Evolutionary conservation across 257 asterid genomes (phyloP), one percentile per base, ranked within the genome.

Genomic region (Fraxinus quadrangulata): DNA sequence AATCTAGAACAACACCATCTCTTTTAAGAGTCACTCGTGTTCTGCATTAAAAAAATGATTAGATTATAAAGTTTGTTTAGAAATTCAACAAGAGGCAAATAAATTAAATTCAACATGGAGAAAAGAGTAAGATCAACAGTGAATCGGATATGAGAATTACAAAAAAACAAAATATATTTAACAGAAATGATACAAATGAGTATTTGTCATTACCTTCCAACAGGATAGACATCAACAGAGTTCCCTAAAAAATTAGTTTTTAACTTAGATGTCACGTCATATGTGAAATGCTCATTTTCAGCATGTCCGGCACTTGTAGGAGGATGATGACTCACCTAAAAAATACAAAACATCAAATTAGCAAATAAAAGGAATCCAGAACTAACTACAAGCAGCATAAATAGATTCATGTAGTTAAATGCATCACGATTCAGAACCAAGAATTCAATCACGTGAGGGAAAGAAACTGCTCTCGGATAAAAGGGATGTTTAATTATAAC

Each of bases 281-380:
- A 96, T 5, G 83, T 76, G 80, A 96, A 96, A 82, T 93, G 98
- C 76, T 92, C 94, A 45, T 93, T 96, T 87, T 96, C 99, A 73
- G 97, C 97, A 87, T 92, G 98, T 63, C 90, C 99, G 24, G 98
- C 98, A 87, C 98, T 89, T 94, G 89, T 96, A 73, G 99, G 99
- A 69, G 99, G 99, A 70, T 96, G 99, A 89, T 96, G 99, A 78
- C 94, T 73, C 69, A 89, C 88, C 92, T 89, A 47, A 51, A 82
- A 67, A 72, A 19, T 31, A 19, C 59, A 54, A 71, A 65, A 78
- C 47, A 0, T 49, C 26, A 54, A 31, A 34, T 71, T 63, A 73
- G 67, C 76, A 56, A 68, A 78, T 56, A 54, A 59, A 34, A 70
- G 59, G 49, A 65, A 72, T 51, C 75, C 23, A 54, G 24, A 74